These are phyloP conservation scores for Ophiosphaerella korrae DNA, from an alignment of 2,329 filamentous ascomycete genomes.

Conservation along the genomic window DNA sequence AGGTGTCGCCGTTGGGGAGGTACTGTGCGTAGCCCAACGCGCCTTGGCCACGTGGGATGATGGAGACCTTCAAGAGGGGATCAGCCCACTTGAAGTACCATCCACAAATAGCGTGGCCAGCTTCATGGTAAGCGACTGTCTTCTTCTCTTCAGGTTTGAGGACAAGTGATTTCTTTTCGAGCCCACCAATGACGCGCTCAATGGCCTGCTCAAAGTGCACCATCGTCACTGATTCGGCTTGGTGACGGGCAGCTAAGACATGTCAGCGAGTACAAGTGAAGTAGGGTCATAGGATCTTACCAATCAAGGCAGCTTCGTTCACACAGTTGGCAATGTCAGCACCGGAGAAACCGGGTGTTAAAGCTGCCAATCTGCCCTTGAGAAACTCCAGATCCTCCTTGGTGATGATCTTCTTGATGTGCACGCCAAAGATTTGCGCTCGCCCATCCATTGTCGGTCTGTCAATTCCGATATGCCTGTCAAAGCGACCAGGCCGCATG, in stretches of 20 bases:
- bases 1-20: slow-evolving; percentile 87
- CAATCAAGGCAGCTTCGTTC: slow-evolving; percentile 95
- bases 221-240: slow-evolving; percentile 82
- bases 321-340: slow-evolving; percentile 98
- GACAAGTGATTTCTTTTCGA: slow-evolving; percentile 97
- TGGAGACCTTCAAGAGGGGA: slow-evolving; percentile 95
- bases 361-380: slow-evolving; percentile 83
- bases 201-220: slow-evolving; percentile 96
- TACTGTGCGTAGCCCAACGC: slow-evolving; percentile 97
- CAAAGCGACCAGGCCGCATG: slow-evolving; percentile 95
- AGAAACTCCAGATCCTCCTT: slow-evolving; percentile 87
- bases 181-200: slow-evolving; percentile 91
- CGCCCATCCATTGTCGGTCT: slow-evolving; percentile 95
- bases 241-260: slow-evolving; percentile 74
- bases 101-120: slow-evolving; percentile 95
- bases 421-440: slow-evolving; percentile 94
- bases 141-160: slow-evolving; percentile 92
- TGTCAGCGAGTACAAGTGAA: slow-evolving; percentile 47
- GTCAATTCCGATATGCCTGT: slow-evolving; percentile 95
- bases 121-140: slow-evolving; percentile 97
- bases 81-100: slow-evolving; percentile 99
- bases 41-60: slow-evolving; percentile 93
- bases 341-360: slow-evolving; percentile 96
- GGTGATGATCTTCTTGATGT: slow-evolving; percentile 92
- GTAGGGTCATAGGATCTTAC: slow-evolving; percentile 59